Evolutionary conservation across 192 early-diverging fungal species (phyloP).

Genomic region (Phlyctochytrium bullatum): DNA sequence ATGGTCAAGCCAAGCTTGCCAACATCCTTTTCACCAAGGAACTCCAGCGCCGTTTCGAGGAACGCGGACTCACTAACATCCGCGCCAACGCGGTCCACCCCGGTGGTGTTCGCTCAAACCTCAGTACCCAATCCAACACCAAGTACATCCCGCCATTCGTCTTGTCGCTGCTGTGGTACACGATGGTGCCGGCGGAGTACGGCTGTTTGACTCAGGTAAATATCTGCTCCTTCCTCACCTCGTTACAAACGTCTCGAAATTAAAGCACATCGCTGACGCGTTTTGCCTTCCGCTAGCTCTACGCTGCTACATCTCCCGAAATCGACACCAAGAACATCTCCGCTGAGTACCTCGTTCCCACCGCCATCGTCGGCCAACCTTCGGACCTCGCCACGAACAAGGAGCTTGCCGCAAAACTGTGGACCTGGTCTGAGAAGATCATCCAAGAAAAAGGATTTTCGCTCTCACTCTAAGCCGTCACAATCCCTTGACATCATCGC

Average conservation of each 20-base stretch:
- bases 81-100: conserved; percentile 30
- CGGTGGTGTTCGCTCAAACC: conserved; percentile 22
- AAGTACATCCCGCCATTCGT: background rate
- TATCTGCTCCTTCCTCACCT: no score
- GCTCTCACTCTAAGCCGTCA: background rate
- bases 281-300: no score
- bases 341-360: conserved; percentile 40
- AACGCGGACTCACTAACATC: conserved; percentile 13
- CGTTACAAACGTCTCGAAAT: no score
- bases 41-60: conserved; percentile 7
- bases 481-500: no score
- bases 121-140: background rate
- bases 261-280: no score
- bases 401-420: conserved; percentile 33
- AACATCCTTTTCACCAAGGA: conserved; percentile 37
- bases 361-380: conserved; percentile 15
- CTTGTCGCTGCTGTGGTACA: background rate
- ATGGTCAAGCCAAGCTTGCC: conserved; percentile 40
- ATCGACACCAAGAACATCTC: conserved; percentile 4
- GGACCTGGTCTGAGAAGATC: conserved; percentile 36
- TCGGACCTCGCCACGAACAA: conserved; percentile 27
- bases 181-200: background rate
- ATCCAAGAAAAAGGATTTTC: conserved; percentile 14
- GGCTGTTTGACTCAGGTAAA: background rate
- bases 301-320: conserved; percentile 13